Conservation (phyloP, 1,284 basidiomycete genomes). For the Schizophyllum amplum region DNA sequence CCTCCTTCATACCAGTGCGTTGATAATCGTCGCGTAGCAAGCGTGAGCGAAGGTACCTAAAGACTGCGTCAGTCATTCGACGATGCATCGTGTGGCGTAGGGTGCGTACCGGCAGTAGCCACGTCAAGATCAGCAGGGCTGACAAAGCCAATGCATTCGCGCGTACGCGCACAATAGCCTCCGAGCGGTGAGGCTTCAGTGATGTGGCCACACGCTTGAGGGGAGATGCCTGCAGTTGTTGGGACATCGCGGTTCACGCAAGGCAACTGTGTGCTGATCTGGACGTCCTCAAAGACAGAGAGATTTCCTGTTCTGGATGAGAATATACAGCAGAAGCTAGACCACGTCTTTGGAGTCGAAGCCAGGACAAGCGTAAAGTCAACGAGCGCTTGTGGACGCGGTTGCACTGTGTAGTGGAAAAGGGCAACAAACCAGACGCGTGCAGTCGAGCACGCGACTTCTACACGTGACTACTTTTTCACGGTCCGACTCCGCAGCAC, state of each 20-base stretch:
- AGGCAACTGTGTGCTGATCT: background rate
- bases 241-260: background rate
- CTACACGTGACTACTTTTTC: background rate
- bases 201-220: background rate
- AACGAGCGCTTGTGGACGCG: too few species aligned
- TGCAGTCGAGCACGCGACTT: background rate
- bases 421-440: background rate
- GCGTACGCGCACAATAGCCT: background rate
- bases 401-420: background rate
- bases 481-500: background rate
- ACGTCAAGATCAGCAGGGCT: background rate
- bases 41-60: background rate
- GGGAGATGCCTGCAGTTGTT: background rate
- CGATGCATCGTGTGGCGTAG: background rate
- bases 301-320: too few species aligned
- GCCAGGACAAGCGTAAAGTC: too few species aligned
- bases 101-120: background rate
- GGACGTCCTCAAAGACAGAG: too few species aligned
- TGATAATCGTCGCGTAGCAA: background rate
- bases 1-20: background rate
- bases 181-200: background rate
- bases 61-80: background rate
- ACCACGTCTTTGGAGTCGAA: too few species aligned
- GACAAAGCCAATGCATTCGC: background rate
- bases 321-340: too few species aligned